A percentile compares a stretch with the other conserved stretches of the same genome.
Conservation (phyloP, 2,329 filamentous ascomycete species). For the Nigrospora osmanthi region DNA sequence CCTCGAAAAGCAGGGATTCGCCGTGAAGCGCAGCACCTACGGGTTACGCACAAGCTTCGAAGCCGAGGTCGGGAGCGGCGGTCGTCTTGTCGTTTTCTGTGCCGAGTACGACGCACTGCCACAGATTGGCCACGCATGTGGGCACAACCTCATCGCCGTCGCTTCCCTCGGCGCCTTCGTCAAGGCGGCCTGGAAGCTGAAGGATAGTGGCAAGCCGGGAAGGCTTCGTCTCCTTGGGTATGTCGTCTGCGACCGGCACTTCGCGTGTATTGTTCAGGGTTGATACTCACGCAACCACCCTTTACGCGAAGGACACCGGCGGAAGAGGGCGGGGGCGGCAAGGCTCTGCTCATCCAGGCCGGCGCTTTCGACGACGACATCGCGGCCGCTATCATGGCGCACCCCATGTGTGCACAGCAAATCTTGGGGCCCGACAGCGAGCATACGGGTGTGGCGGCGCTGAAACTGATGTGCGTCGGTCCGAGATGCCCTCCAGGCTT, state of each 20-base stretch:
- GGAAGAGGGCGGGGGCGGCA: slow-evolving; percentile 34
- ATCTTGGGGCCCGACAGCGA: slow-evolving; percentile 2
- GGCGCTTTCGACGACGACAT: slow-evolving; percentile 21
- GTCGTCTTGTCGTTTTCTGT: slow-evolving; percentile 31
- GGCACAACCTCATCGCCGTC: slow-evolving; percentile 36
- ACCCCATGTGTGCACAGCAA: slow-evolving; percentile 8
- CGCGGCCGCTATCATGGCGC: slow-evolving; percentile 21
- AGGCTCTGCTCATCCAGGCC: slow-evolving; percentile 24
- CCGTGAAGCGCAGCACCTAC: slow-evolving; percentile 39
- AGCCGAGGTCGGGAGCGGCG: slow-evolving; percentile 31
- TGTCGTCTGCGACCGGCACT: too few species aligned
- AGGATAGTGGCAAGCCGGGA: slow-evolving; percentile 19
- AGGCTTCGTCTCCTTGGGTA: slow-evolving; percentile 27
- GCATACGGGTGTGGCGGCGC: slow-evolving; percentile 14
- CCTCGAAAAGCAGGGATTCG: slow-evolving; percentile 34
- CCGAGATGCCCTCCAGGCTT: too few species aligned
- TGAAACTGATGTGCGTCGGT: slow-evolving; percentile 15
- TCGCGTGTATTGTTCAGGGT: too few species aligned
- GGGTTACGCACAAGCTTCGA: slow-evolving; percentile 45
- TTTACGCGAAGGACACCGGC: slow-evolving; percentile 24
- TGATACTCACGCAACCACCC: too few species aligned
- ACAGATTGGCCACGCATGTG: slow-evolving; percentile 35
- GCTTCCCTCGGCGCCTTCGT: slow-evolving; percentile 31
- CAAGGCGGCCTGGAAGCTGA: slow-evolving; percentile 24
- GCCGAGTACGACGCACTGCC: slow-evolving; percentile 42